phyloP scores from a whole-genome alignment of 1,139 yeast species.

The Blastobotrys persicus region DNA sequence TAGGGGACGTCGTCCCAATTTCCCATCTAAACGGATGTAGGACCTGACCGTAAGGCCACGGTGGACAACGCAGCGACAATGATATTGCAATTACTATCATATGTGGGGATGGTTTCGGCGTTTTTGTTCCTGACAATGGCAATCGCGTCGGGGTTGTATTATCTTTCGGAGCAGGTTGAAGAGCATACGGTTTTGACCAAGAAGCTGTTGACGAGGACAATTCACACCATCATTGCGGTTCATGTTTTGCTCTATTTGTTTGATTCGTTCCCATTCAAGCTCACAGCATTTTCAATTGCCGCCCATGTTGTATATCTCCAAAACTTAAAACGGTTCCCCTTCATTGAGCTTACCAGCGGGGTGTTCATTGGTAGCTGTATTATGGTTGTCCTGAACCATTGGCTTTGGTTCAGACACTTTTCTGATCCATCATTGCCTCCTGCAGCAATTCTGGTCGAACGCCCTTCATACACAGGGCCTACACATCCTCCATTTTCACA shows the following conservation, averaged over 20 bases:
- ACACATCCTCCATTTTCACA: constrained; percentile 79
- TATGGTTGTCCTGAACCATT: constrained; percentile 76
- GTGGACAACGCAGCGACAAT: constrained; percentile 31
- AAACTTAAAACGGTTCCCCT: constrained; percentile 79
- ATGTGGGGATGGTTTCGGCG: constrained; percentile 70
- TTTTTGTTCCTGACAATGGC: constrained; percentile 69
- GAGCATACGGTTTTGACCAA: constrained; percentile 88
- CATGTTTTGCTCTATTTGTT: constrained; percentile 58
- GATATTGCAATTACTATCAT: constrained; percentile 57
- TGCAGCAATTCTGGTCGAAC: constrained; percentile 35
- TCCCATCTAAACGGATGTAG: too few relatives aligned
- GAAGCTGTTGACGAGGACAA: constrained; percentile 59
- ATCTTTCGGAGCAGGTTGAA: constrained; percentile 87
- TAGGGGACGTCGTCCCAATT: background rate
- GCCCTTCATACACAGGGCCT: constrained; percentile 44
- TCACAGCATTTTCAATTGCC: constrained; percentile 61
- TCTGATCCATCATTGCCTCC: constrained; percentile 60
- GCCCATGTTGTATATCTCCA: constrained; percentile 73
- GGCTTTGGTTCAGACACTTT: constrained; percentile 86
- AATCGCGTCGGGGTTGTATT: constrained; percentile 83
- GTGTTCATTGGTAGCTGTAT: constrained; percentile 68
- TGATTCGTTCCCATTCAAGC: constrained; percentile 75
- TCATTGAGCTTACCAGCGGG: constrained; percentile 68
- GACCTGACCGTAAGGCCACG: too few relatives aligned
- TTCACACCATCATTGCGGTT: constrained; percentile 54